Base-by-base conservation (phyloP, 306 rosid genomes). In the Sophora flavescens region DNA sequence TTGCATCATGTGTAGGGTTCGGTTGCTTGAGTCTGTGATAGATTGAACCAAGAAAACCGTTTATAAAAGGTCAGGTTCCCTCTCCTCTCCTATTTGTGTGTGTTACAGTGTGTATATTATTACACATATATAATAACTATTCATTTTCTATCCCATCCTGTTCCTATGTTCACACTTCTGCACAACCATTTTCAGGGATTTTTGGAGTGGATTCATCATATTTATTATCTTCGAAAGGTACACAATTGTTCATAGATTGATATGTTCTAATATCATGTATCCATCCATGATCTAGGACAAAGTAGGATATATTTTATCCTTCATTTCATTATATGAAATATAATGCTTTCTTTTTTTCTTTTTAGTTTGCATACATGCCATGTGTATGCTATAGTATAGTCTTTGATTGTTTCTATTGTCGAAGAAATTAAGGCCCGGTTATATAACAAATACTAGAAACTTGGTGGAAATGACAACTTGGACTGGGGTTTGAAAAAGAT, bases 401-500 rank as follows among this genome's bases (percentile, higher is more conserved):
- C 60, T 8, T 68, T 47, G 10, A 48, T 33, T 9, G 26, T 8
- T 15, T 63, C 5, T 56, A 17, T 28, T 59, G 33, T 30, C n/a
- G 1, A 57, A 74, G 32, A 38, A 50, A 6, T 70, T 36, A 44
- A 45, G n/a, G 35, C 2, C 6, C 5, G 28, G 35, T 36, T 52
- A 26, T 32, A 47, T 17, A 6, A 50, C 68, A 72, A 1, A 60
- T 41, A 39, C 54, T 32, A 12, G 2, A 14, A 53, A n/a, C 22
- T 70, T 38, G 12, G 14, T 50, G 32, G n/a, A 48, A 75, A 63
- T 63, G 42, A 36, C 0, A 63, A 51, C 16, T 50, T 36, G 63
- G 5, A 39, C 51, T 0, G 10, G 38, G 18, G 6, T 30, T 30
- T 35, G 53, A 75, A 22, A 17, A 35, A 48, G 38, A 30, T 59